Evolutionary conservation across 1,284 basidiomycete species (phyloP), one percentile per base, ranked within the genome.

Genomic region (Cutaneotrichosporon spelunceum): DNA sequence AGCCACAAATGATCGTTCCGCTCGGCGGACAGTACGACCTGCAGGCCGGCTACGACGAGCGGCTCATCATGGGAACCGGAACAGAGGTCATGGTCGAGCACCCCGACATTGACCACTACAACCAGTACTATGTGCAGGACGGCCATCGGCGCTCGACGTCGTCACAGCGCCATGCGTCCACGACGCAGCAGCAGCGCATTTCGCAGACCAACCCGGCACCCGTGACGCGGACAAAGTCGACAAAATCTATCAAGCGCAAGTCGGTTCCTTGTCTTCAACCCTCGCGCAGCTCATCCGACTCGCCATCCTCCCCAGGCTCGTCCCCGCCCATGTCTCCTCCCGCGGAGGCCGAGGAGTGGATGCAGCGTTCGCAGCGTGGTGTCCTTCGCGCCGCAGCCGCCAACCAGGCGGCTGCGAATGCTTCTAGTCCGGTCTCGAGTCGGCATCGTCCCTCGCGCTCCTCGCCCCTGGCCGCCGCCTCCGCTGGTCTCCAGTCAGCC

Each of bases 381-480:
- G 63, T 65, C 4, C 66, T 69, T 5, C 64, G 73, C 9, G 65
- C 74, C 45, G 73, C 73, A 4, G 67, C 65, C 0, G 75, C 76
- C 11, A 73, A 76, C 44, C 61, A 59, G 21, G 70, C 75, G 6
- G 74, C 69, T 2, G 73, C 73, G 14, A 61, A 61, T 24, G 69
- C 67, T 0, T 30, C 59, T 19, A 67, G 66, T 10, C 72, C 72
- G 33, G 59, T 66, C 10, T 64, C 61, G 1, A 63, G 66, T 26
- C 66, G 74, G 42, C 74, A 76, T 63, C 69, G 71, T 59, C 76
- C 78, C 0, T 70, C 71, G 23, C 75, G 76, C 59, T 76, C 78
- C 2, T 72, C 70, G 8, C 78, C 78, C 2, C 67, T 79, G n/a
- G 74, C 76, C 24, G 26, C 36, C 26, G 24, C 26, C 26, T 16